Conservation (phyloP, 805 yeast genomes). For the Candida montana region DNA sequence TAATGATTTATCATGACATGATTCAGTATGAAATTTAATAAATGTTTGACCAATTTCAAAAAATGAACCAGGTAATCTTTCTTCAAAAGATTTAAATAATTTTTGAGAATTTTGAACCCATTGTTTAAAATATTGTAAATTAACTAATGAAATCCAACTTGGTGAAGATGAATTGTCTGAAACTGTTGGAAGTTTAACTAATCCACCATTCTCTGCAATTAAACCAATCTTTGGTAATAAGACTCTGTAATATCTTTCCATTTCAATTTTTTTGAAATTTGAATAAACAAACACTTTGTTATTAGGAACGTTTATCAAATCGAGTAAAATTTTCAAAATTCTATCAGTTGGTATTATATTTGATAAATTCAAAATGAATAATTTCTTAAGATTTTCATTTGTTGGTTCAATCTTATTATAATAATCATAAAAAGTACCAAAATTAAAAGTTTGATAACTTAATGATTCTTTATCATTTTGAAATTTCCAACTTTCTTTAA, state of each 20-base stretch:
- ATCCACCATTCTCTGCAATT: slow-evolving; percentile 89
- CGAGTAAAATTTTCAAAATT: slow-evolving; percentile 50
- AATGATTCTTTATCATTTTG: slow-evolving; percentile 34
- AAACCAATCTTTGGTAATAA: slow-evolving; percentile 62
- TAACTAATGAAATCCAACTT: slow-evolving; percentile 25
- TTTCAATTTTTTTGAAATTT: slow-evolving; percentile 53
- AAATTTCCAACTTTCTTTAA: slow-evolving; percentile 47
- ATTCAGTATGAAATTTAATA: slow-evolving; percentile 68
- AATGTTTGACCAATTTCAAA: slow-evolving; percentile 72
- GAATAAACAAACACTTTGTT: slow-evolving; percentile 73
- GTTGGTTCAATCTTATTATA: slow-evolving; percentile 17
- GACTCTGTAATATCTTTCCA: slow-evolving; percentile 65
- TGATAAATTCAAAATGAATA: slow-evolving; percentile 41
- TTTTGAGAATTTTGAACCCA: slow-evolving; percentile 59
- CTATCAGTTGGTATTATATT: slow-evolving; percentile 55
- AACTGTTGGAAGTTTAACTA: slow-evolving; percentile 47
- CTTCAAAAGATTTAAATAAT: slow-evolving; percentile 55
- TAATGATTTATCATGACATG: slow-evolving; percentile 20
- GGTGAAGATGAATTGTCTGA: slow-evolving; percentile 18
- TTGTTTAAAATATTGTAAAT: slow-evolving; percentile 24
- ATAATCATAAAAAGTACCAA: slow-evolving; percentile 22
- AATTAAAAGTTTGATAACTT: slow-evolving; percentile 29
- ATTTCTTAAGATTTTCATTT: slow-evolving; percentile 28
- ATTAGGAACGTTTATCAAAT: slow-evolving; percentile 37
- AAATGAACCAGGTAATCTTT: slow-evolving; percentile 75